Percentiles rank a stretch among this genome's conserved stretches.
These are phyloP conservation scores for Fusarium abutilonis DNA, from an alignment of 2,329 filamentous ascomycete genomes.

Conservation along the genomic window DNA sequence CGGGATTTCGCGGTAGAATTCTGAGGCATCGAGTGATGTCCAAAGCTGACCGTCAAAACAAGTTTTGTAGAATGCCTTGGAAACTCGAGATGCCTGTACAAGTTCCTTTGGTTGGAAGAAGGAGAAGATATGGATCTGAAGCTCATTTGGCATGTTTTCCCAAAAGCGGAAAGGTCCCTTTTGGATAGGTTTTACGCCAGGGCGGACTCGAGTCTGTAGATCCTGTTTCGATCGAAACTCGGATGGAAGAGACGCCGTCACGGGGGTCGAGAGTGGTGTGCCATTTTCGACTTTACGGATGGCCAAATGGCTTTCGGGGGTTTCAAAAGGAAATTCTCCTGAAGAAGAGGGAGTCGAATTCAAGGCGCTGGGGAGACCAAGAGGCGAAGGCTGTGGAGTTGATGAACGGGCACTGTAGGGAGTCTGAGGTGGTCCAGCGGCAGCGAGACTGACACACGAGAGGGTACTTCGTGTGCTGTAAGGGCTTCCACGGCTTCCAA, in stretches of 20 bases:
- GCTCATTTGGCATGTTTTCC: constrained; percentile 82
- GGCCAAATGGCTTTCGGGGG: constrained; percentile 60
- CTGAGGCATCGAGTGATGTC: constrained; percentile 83
- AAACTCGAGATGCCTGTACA: constrained; percentile 79
- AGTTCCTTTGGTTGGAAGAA: constrained; percentile 84
- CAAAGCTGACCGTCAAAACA: constrained; percentile 97
- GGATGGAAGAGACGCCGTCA: constrained; percentile 69
- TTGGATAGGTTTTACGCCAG: constrained; percentile 28
- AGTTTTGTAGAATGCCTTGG: constrained; percentile 78
- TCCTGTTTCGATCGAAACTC: constrained; percentile 62
- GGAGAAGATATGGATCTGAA: constrained; percentile 79
- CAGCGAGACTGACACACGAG: constrained; percentile 65
- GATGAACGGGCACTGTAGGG: constrained; percentile 44
- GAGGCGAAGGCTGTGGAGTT: constrained; percentile 55
- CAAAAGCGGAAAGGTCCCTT: constrained; percentile 72
- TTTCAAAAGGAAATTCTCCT: constrained; percentile 55
- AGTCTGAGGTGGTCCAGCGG: constrained; percentile 47
- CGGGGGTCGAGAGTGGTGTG: constrained; percentile 51
- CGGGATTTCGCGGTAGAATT: constrained; percentile 88
- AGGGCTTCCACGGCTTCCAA: constrained; percentile 74
- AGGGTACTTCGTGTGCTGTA: constrained; percentile 66
- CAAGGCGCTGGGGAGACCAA: constrained; percentile 50
- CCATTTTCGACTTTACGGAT: constrained; percentile 66
- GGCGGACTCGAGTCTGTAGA: constrained; percentile 31
- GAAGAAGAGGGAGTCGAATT: constrained; percentile 54